These are phyloP conservation scores for Peziza echinospora DNA, from an alignment of 495 filamentous ascomycete species.

Conservation along the genomic window DNA sequence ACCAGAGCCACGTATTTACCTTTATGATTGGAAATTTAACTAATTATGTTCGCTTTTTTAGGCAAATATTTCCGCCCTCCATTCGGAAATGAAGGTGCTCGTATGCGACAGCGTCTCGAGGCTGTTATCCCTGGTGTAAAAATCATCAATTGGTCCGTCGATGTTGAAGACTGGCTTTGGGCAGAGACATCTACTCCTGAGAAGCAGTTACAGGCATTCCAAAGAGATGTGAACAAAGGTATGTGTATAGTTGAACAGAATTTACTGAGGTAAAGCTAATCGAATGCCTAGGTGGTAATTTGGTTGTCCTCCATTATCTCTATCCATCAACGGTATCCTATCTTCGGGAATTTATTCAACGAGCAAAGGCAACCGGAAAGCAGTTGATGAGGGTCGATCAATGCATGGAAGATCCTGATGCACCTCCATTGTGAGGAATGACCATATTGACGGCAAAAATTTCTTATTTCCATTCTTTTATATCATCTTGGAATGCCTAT, in stretches of 20 bases:
- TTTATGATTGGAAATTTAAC: too few relatives aligned
- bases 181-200: constrained; percentile 41
- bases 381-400: constrained; percentile 59
- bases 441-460: too few relatives aligned
- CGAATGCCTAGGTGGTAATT: too few relatives aligned
- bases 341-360: constrained; percentile 43
- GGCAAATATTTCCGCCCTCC: constrained; percentile 55
- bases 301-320: constrained; percentile 61
- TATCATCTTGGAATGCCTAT: too few relatives aligned
- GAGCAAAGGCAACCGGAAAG: constrained; percentile 44
- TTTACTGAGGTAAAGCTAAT: too few relatives aligned
- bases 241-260: too few relatives aligned
- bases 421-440: constrained; percentile 30
- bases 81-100: constrained; percentile 52
- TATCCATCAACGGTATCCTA: constrained; percentile 45
- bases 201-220: constrained; percentile 55
- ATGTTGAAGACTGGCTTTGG: constrained; percentile 65
- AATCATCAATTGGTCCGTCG: constrained; percentile 47
- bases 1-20: too few relatives aligned
- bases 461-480: too few relatives aligned
- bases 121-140: constrained; percentile 25
- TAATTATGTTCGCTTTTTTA: too few relatives aligned
- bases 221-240: constrained; percentile 38
- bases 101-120: constrained; percentile 43
- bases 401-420: constrained; percentile 49